Evolutionary conservation across 208 protist species (phyloP).

Genomic region (Leishmania major): DNA sequence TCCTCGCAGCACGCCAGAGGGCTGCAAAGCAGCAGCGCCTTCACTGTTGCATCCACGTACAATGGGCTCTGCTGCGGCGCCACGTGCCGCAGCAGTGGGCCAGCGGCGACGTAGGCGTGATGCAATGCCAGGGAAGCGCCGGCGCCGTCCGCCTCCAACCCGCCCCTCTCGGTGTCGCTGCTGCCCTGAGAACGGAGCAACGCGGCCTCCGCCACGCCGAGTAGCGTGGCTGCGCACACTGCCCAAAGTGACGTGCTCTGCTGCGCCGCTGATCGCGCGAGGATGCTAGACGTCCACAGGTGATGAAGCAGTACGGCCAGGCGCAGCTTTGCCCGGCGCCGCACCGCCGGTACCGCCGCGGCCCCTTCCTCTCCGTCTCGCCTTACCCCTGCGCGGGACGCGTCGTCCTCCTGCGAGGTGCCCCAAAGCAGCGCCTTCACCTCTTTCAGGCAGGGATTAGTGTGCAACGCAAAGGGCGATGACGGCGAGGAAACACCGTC

Average conservation of each 20-base stretch:
- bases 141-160: not conserved
- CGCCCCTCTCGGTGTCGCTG: not conserved
- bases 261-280: constrained; percentile 12
- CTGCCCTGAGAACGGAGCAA: not conserved
- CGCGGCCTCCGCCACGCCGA: constrained; percentile 6
- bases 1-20: not conserved
- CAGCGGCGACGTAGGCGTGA: constrained; percentile 26
- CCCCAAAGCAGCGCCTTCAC: constrained; percentile 30
- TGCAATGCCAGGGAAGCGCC: constrained; percentile 4
- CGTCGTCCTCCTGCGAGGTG: not conserved
- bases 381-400: too few species aligned
- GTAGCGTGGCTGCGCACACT: constrained; percentile 26
- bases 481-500: not conserved
- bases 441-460: not conserved
- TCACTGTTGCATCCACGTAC: constrained; percentile 23
- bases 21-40: constrained; percentile 18
- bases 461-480: not conserved
- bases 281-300: constrained; percentile 12
- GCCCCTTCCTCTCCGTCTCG: not conserved
- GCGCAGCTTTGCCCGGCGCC: constrained; percentile 10
- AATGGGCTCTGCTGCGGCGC: constrained; percentile 1
- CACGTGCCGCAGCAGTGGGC: constrained; percentile 8
- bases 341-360: not conserved
- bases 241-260: constrained; percentile 20
- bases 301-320: constrained; percentile 25